Base-by-base conservation (phyloP, 73 alveolate genomes). In the Paramecium pentaurelia region DNA sequence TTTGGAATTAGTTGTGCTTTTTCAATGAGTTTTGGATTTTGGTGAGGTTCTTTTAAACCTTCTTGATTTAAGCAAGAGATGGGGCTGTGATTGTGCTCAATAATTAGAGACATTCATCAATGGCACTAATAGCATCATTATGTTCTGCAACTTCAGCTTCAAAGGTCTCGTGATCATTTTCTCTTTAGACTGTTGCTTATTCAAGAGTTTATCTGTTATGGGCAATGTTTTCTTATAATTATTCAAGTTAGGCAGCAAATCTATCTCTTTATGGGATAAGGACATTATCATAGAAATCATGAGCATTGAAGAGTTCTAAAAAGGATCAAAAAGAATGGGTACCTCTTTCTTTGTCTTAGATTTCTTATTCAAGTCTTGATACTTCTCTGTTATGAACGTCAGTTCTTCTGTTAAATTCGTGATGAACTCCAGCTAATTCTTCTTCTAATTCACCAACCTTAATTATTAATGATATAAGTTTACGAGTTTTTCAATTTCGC, bases 201-300 rank as follows among this genome's bases (percentile, higher is more conserved):
- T 34, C 12, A 14, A 80, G 75, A 3, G 58, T 45, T 47, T 25
- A 2, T 80, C 91, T 80, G 91, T 80, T 80, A n/a, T 80, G 12
- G 58, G 71, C 91, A 25, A 80, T 80, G 77, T 80, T 80, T 22
- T 42, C 91, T 40, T 49, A 14, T 44, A 80, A 80, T 80, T 80
- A 47, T 64, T 80, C 91, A 64, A 80, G 91, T 80, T 80, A 47
- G 73, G 32, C 58, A 28, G 71, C 71, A 42, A 80, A 80, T 80
- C 91, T 80, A 18, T 80, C 91, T 44, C 91, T 36, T 80, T 80
- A 80, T 44, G 91, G 91, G 91, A 80, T 80, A 34, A 80, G 73
- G 49, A 80, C 91, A 36, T 80, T 80, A 18, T 80, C 91, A 49
- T 45, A 45, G 91, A 80, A 80, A 80, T 80, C 91, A 16, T 80